Evolutionary conservation across 78 protist genomes (phyloP).

Genomic region (Parvularia atlantis): DNA sequence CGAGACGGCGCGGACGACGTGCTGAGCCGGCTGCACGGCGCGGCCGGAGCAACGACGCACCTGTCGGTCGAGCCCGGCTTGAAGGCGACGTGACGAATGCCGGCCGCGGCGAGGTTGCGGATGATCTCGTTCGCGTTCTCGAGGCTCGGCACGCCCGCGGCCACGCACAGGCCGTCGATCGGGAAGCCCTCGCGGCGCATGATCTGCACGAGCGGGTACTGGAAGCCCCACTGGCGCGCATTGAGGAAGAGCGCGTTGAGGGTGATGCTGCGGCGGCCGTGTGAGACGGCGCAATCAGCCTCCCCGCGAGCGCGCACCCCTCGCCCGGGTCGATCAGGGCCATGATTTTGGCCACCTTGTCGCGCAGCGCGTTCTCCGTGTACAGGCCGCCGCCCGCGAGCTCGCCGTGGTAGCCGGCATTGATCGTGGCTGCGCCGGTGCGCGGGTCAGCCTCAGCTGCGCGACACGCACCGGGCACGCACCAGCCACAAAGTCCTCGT

Average conservation of each 20-base stretch:
- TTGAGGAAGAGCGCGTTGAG: conserved; percentile 53
- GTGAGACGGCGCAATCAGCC: too few relatives aligned
- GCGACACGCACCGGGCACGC: too few relatives aligned
- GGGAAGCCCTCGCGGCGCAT: conserved; percentile 30
- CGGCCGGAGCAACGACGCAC: too few relatives aligned
- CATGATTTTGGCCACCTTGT: not conserved
- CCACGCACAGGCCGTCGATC: conserved; percentile 43
- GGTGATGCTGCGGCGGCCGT: too few relatives aligned
- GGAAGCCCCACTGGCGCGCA: conserved; percentile 44
- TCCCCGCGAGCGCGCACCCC: too few relatives aligned
- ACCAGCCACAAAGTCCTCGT: conserved; percentile 15
- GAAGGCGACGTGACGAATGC: conserved; percentile 40
- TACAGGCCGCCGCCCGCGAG: conserved; percentile 34
- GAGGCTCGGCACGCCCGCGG: conserved; percentile 57
- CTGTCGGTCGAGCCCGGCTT: conserved; percentile 42
- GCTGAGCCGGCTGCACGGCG: not conserved
- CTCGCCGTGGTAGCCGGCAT: conserved; percentile 56
- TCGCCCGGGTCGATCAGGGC: conserved; percentile 13
- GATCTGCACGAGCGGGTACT: conserved; percentile 31
- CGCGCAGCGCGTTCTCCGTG: not conserved
- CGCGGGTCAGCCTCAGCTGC: too few relatives aligned
- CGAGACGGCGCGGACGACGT: too few relatives aligned
- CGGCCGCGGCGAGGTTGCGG: not conserved
- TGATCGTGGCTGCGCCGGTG: too few relatives aligned
- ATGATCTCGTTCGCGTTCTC: conserved; percentile 42